Evolutionary conservation across 495 filamentous ascomycete genomes (phyloP).

Genomic region (Cercophora samala): DNA sequence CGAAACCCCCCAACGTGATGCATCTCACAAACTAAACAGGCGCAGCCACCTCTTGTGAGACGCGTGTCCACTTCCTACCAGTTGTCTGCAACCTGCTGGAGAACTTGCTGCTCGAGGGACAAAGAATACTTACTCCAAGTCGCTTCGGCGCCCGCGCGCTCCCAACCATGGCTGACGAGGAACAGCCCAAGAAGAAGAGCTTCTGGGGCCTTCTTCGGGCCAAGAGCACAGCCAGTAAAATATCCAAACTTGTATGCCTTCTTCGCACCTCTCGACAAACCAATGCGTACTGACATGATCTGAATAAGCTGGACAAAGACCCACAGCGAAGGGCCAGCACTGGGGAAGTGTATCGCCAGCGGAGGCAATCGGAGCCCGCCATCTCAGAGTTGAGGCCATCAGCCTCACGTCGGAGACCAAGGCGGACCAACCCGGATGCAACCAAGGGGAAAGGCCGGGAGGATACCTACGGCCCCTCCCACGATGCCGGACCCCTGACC

Average conservation of each 20-base stretch:
- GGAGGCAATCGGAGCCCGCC: constrained; percentile 14
- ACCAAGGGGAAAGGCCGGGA: constrained; percentile 46
- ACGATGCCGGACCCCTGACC: constrained; percentile 41
- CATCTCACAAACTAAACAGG: not conserved
- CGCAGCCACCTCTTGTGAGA: not conserved
- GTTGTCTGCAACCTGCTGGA: not conserved
- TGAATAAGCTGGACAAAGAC: constrained; percentile 17
- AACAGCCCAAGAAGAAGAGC: constrained; percentile 23
- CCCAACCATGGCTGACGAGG: constrained; percentile 3
- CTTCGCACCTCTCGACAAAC: not conserved
- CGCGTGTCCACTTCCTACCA: not conserved
- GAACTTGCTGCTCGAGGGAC: not conserved
- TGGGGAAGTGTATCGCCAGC: constrained; percentile 11
- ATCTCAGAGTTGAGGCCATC: not conserved
- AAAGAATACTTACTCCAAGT: constrained; percentile 2
- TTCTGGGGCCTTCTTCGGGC: constrained; percentile 22
- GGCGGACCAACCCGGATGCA: constrained; percentile 37
- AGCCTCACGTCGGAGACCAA: constrained; percentile 38
- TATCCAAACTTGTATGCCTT: constrained; percentile 17
- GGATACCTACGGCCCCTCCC: constrained; percentile 27
- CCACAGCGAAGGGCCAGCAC: constrained; percentile 16
- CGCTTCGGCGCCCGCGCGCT: not conserved
- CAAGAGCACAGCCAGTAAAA: constrained; percentile 21
- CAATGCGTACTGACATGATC: constrained; percentile 10
- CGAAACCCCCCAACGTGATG: not conserved